Conservation (phyloP, 2,329 filamentous ascomycete genomes). For the Trichoderma sp. region DNA sequence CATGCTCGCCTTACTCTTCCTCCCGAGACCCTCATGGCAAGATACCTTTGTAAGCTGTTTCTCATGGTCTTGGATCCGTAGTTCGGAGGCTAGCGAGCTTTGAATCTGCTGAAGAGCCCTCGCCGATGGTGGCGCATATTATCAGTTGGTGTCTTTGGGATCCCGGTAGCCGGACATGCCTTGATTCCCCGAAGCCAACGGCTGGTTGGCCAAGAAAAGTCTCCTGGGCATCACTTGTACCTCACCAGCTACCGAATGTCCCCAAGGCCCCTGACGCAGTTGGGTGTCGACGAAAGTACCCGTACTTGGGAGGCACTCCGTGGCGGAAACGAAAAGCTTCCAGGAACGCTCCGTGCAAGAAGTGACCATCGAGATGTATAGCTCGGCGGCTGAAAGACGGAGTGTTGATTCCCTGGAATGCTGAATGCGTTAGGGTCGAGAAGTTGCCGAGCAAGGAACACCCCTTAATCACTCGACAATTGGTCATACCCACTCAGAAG, state of each 20-base stretch:
- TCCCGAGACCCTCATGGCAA: neutral
- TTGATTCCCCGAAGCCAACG: conserved; percentile 1
- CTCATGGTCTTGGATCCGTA: neutral
- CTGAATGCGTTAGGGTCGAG: conserved; percentile 7
- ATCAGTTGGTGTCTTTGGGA: neutral
- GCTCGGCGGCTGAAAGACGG: neutral
- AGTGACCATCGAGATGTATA: conserved; percentile 2
- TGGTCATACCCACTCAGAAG: neutral
- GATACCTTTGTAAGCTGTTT: neutral
- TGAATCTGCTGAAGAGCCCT: neutral
- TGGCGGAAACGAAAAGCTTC: neutral
- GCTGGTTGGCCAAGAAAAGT: neutral
- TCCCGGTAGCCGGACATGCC: neutral
- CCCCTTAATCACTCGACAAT: neutral
- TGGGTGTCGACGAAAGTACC: neutral
- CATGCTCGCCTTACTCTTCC: neutral
- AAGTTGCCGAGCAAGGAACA: conserved; percentile 10
- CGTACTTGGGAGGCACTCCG: neutral
- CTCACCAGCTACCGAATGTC: neutral
- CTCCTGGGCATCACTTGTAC: too few species aligned
- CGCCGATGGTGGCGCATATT: neutral
- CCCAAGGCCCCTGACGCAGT: neutral
- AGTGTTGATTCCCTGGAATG: neutral
- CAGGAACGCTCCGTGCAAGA: conserved; percentile 20
- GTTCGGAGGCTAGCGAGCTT: neutral